These are phyloP conservation scores for Tricholoma matsutake DNA, from an alignment of 768 basidiomycete genomes.

Conservation along the genomic window DNA sequence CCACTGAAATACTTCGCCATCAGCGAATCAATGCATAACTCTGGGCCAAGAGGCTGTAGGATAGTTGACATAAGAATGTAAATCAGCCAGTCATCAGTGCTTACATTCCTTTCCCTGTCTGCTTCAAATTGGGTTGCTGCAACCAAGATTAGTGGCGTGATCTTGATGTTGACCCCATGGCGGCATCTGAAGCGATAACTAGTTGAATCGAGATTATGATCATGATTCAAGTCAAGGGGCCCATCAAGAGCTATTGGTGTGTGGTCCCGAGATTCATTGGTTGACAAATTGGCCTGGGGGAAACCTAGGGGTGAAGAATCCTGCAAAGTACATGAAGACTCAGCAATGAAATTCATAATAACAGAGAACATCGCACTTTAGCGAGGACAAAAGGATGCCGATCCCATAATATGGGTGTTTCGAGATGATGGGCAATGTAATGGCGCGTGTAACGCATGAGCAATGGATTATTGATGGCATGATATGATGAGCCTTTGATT, in stretches of 20 bases:
- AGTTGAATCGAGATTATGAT: slow-evolving; percentile 23
- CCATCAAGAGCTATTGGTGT: background rate
- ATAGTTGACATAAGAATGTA: slow-evolving; percentile 1
- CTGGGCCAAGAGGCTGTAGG: slow-evolving; percentile 30
- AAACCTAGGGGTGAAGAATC: slow-evolving; percentile 20
- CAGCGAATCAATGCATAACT: slow-evolving; percentile 40
- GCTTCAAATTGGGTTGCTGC: slow-evolving; percentile 42
- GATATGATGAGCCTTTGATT: slow-evolving; percentile 16
- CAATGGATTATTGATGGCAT: slow-evolving; percentile 21
- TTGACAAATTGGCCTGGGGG: background rate
- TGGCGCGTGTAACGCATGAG: slow-evolving; percentile 49
- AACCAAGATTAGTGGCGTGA: slow-evolving; percentile 57
- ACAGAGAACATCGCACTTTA: slow-evolving; percentile 33
- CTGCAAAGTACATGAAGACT: slow-evolving; percentile 11
- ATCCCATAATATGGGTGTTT: slow-evolving; percentile 41
- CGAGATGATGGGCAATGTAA: slow-evolving; percentile 37
- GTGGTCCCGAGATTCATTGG: slow-evolving; percentile 1
- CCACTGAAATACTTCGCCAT: slow-evolving; percentile 37
- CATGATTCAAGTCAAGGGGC: slow-evolving; percentile 12
- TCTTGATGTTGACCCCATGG: slow-evolving; percentile 35
- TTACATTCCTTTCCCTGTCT: slow-evolving; percentile 46
- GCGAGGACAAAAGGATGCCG: slow-evolving; percentile 43
- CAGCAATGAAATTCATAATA: background rate
- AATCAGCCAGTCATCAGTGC: slow-evolving; percentile 11
- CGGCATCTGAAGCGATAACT: slow-evolving; percentile 40